Conservation (phyloP, 2,329 filamentous ascomycete genomes). For the Biscogniauxia mediterranea region DNA sequence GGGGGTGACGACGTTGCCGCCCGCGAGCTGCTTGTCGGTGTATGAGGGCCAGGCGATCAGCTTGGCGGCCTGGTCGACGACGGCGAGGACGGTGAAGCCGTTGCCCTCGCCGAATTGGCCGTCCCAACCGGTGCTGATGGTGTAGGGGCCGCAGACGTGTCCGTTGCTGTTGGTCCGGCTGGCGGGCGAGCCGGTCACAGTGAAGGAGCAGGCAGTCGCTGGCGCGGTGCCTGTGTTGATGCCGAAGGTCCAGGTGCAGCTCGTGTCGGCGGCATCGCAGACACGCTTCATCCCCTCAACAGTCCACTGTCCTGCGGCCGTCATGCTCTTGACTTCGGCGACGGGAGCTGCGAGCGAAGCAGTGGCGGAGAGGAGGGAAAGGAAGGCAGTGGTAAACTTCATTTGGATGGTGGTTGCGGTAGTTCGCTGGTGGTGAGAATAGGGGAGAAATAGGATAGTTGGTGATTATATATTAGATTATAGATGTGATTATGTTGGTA, state of each 20-base stretch:
- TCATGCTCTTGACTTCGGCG: slow-evolving; percentile 22
- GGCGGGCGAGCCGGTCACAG: slow-evolving; percentile 33
- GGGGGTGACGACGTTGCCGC: slow-evolving; percentile 45
- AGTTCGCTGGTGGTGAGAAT: slow-evolving; percentile 1
- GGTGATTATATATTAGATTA: slow-evolving; percentile 7
- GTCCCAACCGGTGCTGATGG: slow-evolving; percentile 53
- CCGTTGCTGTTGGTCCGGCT: slow-evolving; percentile 38
- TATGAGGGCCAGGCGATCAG: slow-evolving; percentile 54
- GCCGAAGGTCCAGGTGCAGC: slow-evolving; percentile 41
- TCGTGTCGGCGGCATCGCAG: slow-evolving; percentile 39
- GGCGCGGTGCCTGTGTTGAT: slow-evolving; percentile 36
- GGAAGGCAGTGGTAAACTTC: slow-evolving; percentile 32
- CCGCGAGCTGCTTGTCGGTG: slow-evolving; percentile 48
- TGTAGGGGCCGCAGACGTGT: slow-evolving; percentile 47
- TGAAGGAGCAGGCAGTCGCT: slow-evolving; percentile 38
- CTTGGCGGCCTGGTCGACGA: slow-evolving; percentile 42
- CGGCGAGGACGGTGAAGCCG: slow-evolving; percentile 54
- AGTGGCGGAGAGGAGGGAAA: slow-evolving; percentile 26
- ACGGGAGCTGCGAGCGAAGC: slow-evolving; percentile 13
- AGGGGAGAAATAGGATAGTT: neutral
- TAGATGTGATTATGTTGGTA: slow-evolving; percentile 1
- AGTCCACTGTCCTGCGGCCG: slow-evolving; percentile 38
- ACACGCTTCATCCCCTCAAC: slow-evolving; percentile 37
- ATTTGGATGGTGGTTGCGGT: slow-evolving; percentile 29
- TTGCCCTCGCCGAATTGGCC: slow-evolving; percentile 51